phyloP scores from a whole-genome alignment of 2,329 filamentous ascomycete genomes.

The Microdochium trichocladiopsis region DNA sequence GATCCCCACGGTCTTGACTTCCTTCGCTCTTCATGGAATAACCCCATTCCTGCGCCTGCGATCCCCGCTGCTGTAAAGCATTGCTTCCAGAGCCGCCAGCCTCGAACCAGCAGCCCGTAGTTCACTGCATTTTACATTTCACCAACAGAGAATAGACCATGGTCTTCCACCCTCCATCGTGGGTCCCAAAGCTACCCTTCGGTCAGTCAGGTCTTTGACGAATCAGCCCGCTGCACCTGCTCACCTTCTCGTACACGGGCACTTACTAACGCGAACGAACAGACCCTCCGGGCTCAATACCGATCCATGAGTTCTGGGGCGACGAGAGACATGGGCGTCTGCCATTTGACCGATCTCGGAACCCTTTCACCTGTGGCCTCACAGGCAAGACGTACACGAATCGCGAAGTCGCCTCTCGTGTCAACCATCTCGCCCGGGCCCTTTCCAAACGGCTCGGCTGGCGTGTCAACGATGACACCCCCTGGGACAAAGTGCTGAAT shows the following conservation, averaged over 20 bases:
- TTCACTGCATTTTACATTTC: neutral
- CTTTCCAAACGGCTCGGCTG: slow-evolving; percentile 63
- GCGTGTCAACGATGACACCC: slow-evolving; percentile 59
- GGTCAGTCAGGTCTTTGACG: slow-evolving; percentile 2
- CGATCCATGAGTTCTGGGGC: slow-evolving; percentile 65
- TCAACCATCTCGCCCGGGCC: slow-evolving; percentile 56
- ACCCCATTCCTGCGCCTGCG: too few relatives aligned
- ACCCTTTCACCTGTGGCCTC: slow-evolving; percentile 68
- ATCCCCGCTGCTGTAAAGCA: too few relatives aligned
- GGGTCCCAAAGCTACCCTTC: slow-evolving; percentile 7
- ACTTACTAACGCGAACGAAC: too few relatives aligned
- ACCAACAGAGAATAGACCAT: neutral
- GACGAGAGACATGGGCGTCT: slow-evolving; percentile 59
- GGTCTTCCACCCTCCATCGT: slow-evolving; percentile 7
- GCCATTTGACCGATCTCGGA: slow-evolving; percentile 49
- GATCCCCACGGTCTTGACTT: too few relatives aligned
- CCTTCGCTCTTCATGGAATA: too few relatives aligned
- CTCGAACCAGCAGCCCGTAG: neutral
- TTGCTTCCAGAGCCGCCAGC: too few relatives aligned
- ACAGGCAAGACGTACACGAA: slow-evolving; percentile 57
- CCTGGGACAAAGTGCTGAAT: slow-evolving; percentile 71
- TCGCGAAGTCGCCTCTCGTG: slow-evolving; percentile 55
- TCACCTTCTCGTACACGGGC: too few relatives aligned
- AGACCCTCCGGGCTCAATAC: slow-evolving; percentile 53
- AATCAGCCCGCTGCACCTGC: too few relatives aligned